Conservation (phyloP, 2,329 filamentous ascomycete species). For the Mariannaea elegans region DNA sequence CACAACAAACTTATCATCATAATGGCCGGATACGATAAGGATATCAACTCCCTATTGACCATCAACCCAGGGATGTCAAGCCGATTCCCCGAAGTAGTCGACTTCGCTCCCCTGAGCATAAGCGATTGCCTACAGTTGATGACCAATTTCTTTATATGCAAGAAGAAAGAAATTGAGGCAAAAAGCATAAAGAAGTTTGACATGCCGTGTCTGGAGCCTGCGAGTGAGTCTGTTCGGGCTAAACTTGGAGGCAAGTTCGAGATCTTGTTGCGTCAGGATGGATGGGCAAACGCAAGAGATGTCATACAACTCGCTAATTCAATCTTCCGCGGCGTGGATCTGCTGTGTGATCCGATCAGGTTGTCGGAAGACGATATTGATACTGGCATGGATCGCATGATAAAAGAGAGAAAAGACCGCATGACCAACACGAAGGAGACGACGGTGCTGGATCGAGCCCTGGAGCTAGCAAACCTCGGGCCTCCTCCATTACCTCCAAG, state of each 20-base stretch:
- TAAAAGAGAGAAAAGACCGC: conserved; percentile 20
- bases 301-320: conserved; percentile 62
- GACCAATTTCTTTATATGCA: conserved; percentile 48
- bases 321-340: conserved; percentile 53
- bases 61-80: conserved; percentile 71
- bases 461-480: not conserved
- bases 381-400: conserved; percentile 36
- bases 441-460: accelerated
- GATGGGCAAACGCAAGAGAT: conserved; percentile 73
- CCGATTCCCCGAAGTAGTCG: conserved; percentile 69
- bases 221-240: conserved; percentile 7
- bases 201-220: conserved; percentile 37
- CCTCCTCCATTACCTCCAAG: not conserved
- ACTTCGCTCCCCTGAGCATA: conserved; percentile 59
- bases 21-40: conserved; percentile 72
- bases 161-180: conserved; percentile 29
- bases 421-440: conserved; percentile 24
- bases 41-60: conserved; percentile 70
- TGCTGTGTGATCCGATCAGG: conserved; percentile 8
- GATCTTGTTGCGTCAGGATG: conserved; percentile 50
- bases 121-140: conserved; percentile 51
- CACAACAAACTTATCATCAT: conserved; percentile 70
- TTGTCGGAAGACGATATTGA: conserved; percentile 32
- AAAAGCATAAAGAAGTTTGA: conserved; percentile 39
- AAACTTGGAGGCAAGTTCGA: conserved; percentile 45